These are phyloP conservation scores for Leersia perrieri DNA, from an alignment of 176 grass and related monocot genomes.

Conservation along the genomic window DNA sequence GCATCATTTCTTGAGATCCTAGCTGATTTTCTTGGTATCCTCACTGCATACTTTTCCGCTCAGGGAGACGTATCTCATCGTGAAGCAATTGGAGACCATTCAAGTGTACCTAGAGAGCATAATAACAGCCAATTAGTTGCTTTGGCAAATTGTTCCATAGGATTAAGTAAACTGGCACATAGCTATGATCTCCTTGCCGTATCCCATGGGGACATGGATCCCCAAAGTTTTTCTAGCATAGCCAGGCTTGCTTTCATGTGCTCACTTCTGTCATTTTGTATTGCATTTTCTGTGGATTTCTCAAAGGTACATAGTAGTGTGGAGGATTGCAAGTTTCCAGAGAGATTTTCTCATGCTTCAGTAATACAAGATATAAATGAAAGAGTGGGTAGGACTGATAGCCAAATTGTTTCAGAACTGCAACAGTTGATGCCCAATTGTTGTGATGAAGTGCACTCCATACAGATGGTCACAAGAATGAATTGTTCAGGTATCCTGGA, in stretches of 20 bases:
- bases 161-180: constrained; percentile 60
- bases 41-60: constrained; percentile 37
- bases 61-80: not conserved
- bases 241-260: constrained; percentile 66
- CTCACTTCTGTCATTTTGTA: constrained; percentile 77
- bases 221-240: constrained; percentile 47
- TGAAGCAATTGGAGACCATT: constrained; percentile 29
- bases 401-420: constrained; percentile 33
- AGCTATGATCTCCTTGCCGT: constrained; percentile 73
- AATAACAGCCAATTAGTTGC: constrained; percentile 32
- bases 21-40: constrained; percentile 49
- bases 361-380: constrained; percentile 58
- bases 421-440: constrained; percentile 42
- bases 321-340: constrained; percentile 17
- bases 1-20: constrained; percentile 59
- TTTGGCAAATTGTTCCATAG: constrained; percentile 57
- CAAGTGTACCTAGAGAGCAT: constrained; percentile 27
- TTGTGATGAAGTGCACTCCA: constrained; percentile 32
- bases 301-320: constrained; percentile 26
- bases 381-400: constrained; percentile 50
- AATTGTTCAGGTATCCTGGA: constrained; percentile 34
- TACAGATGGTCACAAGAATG: constrained; percentile 32
- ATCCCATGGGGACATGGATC: constrained; percentile 75
- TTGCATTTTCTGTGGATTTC: constrained; percentile 53
- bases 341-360: constrained; percentile 43